Percentiles rank a stretch among this genome's conserved stretches.
phyloP scores from a whole-genome alignment of 805 yeast genomes.

The Teunomyces gatunensis region DNA sequence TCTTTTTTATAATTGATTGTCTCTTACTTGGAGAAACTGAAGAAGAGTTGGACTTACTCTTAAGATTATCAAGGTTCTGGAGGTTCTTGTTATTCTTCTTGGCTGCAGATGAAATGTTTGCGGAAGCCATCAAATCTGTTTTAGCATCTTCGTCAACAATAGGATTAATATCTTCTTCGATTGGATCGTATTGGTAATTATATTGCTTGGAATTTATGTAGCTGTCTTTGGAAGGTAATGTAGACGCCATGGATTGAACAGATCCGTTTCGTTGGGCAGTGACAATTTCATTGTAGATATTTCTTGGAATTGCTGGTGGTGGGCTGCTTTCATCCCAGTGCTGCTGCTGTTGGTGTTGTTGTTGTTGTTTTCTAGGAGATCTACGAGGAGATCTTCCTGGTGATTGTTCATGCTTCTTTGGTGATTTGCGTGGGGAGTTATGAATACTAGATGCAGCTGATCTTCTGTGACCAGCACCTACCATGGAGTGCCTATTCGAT shows the following conservation, averaged over 20 bases:
- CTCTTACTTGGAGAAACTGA: slow-evolving; percentile 21
- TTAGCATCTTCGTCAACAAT: slow-evolving; percentile 6
- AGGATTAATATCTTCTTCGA: not conserved
- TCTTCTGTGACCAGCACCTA: slow-evolving; percentile 14
- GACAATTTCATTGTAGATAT: slow-evolving; percentile 43
- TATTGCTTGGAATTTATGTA: slow-evolving; percentile 8
- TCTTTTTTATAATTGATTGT: slow-evolving; percentile 23
- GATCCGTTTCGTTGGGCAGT: slow-evolving; percentile 29
- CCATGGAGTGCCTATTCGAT: slow-evolving; percentile 15
- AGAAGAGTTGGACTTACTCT: not conserved
- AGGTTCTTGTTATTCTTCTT: slow-evolving; percentile 1
- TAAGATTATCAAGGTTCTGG: not conserved
- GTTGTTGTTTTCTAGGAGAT: slow-evolving; percentile 18
- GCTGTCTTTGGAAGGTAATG: slow-evolving; percentile 41
- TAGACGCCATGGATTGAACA: slow-evolving; percentile 33
- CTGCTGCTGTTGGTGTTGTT: slow-evolving; percentile 9
- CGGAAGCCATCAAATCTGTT: slow-evolving; percentile 26
- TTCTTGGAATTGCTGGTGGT: slow-evolving; percentile 38
- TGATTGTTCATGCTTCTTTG: slow-evolving; percentile 19
- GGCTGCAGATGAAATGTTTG: slow-evolving; percentile 15
- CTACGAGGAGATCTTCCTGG: slow-evolving; percentile 20
- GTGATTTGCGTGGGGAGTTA: slow-evolving; percentile 25
- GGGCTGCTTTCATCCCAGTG: slow-evolving; percentile 12
- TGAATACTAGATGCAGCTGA: slow-evolving; percentile 34
- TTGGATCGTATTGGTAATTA: slow-evolving; percentile 3